phyloP scores from a whole-genome alignment of 2,329 filamentous ascomycete species.

The Sordariomycetes sp. region DNA sequence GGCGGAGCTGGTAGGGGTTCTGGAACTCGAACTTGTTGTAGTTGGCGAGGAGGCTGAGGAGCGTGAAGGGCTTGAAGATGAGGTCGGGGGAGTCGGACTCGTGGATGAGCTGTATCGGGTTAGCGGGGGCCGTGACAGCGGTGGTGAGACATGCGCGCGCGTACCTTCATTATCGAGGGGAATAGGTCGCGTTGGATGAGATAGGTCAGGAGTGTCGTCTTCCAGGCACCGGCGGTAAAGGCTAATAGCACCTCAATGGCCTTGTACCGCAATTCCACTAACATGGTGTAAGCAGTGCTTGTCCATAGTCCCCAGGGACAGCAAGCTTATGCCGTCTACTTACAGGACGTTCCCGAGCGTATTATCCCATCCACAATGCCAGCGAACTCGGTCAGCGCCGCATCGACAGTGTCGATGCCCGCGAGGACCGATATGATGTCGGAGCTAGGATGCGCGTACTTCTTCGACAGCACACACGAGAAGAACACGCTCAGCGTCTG shows the following conservation, averaged over 20 bases:
- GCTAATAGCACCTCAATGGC: conserved; percentile 74
- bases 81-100: conserved; percentile 56
- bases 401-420: conserved; percentile 80
- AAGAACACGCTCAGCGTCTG: conserved; percentile 88
- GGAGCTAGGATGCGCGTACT: conserved; percentile 88
- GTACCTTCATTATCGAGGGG: conserved; percentile 85
- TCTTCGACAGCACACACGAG: conserved; percentile 71
- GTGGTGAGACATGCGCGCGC: conserved; percentile 11
- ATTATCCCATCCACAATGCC: conserved; percentile 73
- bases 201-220: conserved; percentile 88
- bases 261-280: conserved; percentile 66
- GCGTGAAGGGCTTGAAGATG: conserved; percentile 64
- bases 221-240: conserved; percentile 86
- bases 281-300: not conserved
- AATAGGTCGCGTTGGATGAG: conserved; percentile 93
- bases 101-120: conserved; percentile 56
- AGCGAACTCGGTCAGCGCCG: conserved; percentile 81
- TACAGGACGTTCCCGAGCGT: conserved; percentile 61
- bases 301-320: not conserved
- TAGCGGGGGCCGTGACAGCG: not conserved
- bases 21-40: conserved; percentile 99
- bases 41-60: conserved; percentile 82
- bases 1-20: conserved; percentile 84
- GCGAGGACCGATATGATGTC: conserved; percentile 87
- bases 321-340: conserved; percentile 18